phyloP scores from a whole-genome alignment of 2,329 filamentous ascomycete species.

The Pyrenochaeta sp. region DNA sequence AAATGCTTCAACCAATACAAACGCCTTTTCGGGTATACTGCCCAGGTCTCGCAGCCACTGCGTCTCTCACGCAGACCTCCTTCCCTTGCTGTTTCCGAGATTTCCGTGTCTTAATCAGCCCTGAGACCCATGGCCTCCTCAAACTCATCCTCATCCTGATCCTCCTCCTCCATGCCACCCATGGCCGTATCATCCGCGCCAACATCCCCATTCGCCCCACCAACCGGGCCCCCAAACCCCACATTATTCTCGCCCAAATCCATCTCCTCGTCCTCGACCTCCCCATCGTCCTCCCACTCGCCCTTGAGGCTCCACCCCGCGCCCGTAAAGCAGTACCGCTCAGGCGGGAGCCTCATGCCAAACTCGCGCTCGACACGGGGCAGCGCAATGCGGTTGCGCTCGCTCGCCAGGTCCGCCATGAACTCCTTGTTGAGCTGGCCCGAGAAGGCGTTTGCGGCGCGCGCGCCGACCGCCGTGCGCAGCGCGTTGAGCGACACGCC shows the following conservation, averaged over 20 bases:
- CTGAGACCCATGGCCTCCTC: constrained; percentile 47
- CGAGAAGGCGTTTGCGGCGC: constrained; percentile 72
- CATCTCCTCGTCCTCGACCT: constrained; percentile 56
- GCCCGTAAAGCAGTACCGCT: constrained; percentile 60
- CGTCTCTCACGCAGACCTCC: neutral
- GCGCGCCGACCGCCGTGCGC: constrained; percentile 73
- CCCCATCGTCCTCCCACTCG: constrained; percentile 71
- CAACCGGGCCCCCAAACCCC: constrained; percentile 38
- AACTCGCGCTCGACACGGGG: constrained; percentile 61
- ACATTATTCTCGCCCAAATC: constrained; percentile 41
- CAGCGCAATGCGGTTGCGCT: constrained; percentile 55
- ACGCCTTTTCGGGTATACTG: neutral
- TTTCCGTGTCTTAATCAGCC: neutral
- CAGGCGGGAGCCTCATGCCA: constrained; percentile 66
- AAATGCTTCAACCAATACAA: constrained; percentile 19
- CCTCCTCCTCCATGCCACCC: constrained; percentile 46
- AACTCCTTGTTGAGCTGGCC: constrained; percentile 74
- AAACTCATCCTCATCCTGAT: constrained; percentile 54
- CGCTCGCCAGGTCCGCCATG: constrained; percentile 70
- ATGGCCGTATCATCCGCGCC: constrained; percentile 36
- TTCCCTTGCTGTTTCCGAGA: neutral
- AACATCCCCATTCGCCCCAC: constrained; percentile 27
- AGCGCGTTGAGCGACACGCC: constrained; percentile 71
- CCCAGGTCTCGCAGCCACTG: too few species aligned
- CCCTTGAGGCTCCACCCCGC: constrained; percentile 43